Base-by-base conservation (phyloP, 75 land plant genomes). In the Ceratopteris richardii region DNA sequence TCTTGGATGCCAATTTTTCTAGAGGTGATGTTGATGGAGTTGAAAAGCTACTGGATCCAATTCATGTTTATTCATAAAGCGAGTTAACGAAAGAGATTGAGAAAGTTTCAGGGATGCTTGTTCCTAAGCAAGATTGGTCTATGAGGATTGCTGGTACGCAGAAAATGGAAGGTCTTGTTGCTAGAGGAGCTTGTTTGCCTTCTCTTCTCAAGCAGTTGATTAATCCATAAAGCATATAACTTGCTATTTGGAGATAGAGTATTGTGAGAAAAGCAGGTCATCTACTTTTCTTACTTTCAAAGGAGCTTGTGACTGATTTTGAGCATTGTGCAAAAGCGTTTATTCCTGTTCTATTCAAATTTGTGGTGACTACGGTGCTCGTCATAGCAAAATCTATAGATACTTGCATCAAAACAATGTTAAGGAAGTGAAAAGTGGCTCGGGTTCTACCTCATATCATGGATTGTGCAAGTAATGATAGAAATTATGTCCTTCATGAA, bases 261-360 rank as follows among this genome's bases (percentile, higher is more conserved):
- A 90, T 95, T 52, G 99, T 95, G 36, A 95, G 90, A 63, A 96
- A 95, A 88, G 99, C 86, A 46, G n/a, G 99, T 53, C 99, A 95
- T 65, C 63, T 95, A 19, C 61, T 95, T 57, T 71, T 56, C 58
- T 65, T 82, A 52, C 70, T 95, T 31, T 87, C 99, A 31, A 95
- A 87, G 72, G 97, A 95, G 74, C 85, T 95, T 29, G 62, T 87
- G 58, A 80, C 86, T 29, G 99, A 95, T 63, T 95, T 95, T 76
- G 99, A 95, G 56, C 66, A 79, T 37, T 86, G 83, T 71, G 99
- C 99, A 29, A 97, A 95, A 67, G 73, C 83, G 52, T 84, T 90
- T 53, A 82, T 95, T 64, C 99, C 99, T 28, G 99, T 84, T 26
- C 86, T 95, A 31, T 95, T 95, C 66, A 95, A 95, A 77, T 78